Base-by-base conservation (phyloP, 2,329 filamentous ascomycete genomes). In the Epichloe glyceriae region DNA sequence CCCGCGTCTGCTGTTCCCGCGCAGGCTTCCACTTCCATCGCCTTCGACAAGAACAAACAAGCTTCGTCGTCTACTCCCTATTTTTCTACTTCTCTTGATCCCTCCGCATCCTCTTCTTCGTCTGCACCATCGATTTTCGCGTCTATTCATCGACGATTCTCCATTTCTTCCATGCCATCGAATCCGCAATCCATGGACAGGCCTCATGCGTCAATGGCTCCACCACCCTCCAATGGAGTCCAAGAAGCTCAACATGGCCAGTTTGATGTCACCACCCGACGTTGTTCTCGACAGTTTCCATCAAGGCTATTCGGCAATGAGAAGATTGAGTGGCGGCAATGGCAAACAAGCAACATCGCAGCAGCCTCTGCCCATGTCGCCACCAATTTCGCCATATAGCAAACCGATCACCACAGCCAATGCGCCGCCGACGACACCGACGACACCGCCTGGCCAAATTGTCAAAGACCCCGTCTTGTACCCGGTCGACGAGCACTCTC, bases 261-360 rank as follows among this genome's bases (percentile, higher is more conserved):
- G 69, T 54, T 67, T 83, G 52, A 80, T 83, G 73, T 83, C 80
- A 20, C 80, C 80, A 34, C 79, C 79, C 20, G 79, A 82, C 38
- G 68, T 69, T n/a, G 62, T 70, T 35, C 72, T 70, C 46, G 78
- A 82, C 55, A 78, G 64, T 57, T 82, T 81, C 61, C 64, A 58
- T 45, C 65, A 68, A 19, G 40, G 40, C 34, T 19, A 26, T 34
- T 39, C 52, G 60, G n/a, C 34, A 3, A 7, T 37, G 40, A 43
- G 45, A 14, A 53, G 51, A 39, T 52, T 38, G 8, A 51, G 48
- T 33, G 42, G 41, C 37, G 34, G 47, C 59, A 54, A 61, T 57
- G 61, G 58, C 47, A 57, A 61, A 48, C 48, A 57, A 46, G 48
- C 60, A 46, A 60, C 62, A 47, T 53, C 61, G 54, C 67, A 65